Evolutionary conservation across 2,329 filamentous ascomycete genomes (phyloP).

Genomic region (Neocatenulostroma microsporum): DNA sequence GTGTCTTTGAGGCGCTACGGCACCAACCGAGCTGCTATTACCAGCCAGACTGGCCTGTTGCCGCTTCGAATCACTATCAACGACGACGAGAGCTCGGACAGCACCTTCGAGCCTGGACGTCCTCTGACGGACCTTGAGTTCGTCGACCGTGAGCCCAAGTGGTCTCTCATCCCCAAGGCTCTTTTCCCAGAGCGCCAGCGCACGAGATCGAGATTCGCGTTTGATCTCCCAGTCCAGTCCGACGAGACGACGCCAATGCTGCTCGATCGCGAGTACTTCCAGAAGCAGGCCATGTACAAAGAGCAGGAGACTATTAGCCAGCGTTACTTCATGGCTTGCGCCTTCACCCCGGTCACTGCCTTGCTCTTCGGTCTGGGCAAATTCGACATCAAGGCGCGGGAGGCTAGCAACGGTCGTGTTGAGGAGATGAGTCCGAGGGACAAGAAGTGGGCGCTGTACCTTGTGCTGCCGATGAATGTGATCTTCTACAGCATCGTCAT

Average conservation of each 20-base stretch:
- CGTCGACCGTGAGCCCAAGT: slow-evolving; percentile 10
- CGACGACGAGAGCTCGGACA: slow-evolving; percentile 1
- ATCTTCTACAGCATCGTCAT: slow-evolving; percentile 3
- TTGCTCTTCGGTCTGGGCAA: slow-evolving; percentile 17
- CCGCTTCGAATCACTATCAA: slow-evolving; percentile 7
- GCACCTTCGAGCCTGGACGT: slow-evolving; percentile 7
- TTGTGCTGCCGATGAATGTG: slow-evolving; percentile 15
- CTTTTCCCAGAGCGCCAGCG: slow-evolving; percentile 1
- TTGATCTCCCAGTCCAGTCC: slow-evolving; percentile 5
- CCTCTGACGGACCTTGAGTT: slow-evolving; percentile 12
- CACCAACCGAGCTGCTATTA: slow-evolving; percentile 9
- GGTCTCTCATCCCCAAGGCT: slow-evolving; percentile 3
- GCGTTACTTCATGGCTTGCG: slow-evolving; percentile 7
- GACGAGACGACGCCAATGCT: slow-evolving; percentile 10
- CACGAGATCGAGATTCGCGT: slow-evolving; percentile 1
- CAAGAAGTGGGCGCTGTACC: slow-evolving; percentile 17
- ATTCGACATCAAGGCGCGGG: slow-evolving; percentile 17
- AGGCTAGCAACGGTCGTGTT: slow-evolving; percentile 14
- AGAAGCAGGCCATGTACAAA: slow-evolving; percentile 3
- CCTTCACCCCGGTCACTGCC: slow-evolving; percentile 16
- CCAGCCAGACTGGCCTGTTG: slow-evolving; percentile 11
- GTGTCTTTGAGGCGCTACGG: not conserved
- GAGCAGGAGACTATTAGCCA: slow-evolving; percentile 16
- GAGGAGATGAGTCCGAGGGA: slow-evolving; percentile 14
- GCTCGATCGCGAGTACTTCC: slow-evolving; percentile 5